These are phyloP conservation scores for Annulohypoxylon bovei DNA, from an alignment of 495 filamentous ascomycete genomes.

Conservation along the genomic window DNA sequence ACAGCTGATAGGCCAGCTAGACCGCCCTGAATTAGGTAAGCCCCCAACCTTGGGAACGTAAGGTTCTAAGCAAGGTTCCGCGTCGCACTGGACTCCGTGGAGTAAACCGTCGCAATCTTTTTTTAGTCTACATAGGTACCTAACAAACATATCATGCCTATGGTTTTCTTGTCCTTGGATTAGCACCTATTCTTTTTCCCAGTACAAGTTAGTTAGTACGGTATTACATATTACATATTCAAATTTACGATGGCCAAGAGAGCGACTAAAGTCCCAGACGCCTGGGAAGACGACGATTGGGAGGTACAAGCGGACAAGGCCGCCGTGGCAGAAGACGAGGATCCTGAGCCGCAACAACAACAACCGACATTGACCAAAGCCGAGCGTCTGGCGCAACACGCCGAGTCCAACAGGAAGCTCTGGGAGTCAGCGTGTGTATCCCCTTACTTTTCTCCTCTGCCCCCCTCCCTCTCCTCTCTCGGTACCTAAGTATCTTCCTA, in stretches of 20 bases:
- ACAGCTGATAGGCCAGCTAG: slow-evolving; percentile 5
- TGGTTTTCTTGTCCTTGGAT: neutral
- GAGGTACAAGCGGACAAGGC: slow-evolving; percentile 73
- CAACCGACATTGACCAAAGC: slow-evolving; percentile 66
- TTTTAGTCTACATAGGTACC: neutral
- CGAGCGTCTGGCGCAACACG: slow-evolving; percentile 81
- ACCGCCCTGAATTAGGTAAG: slow-evolving; percentile 24
- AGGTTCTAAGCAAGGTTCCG: neutral
- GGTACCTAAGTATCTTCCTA: neutral
- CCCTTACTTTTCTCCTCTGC: neutral
- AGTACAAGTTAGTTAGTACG: neutral
- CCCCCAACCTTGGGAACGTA: slow-evolving; percentile 10
- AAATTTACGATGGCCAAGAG: slow-evolving; percentile 62
- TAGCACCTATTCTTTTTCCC: neutral
- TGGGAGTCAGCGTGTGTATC: slow-evolving; percentile 86
- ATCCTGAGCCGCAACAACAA: slow-evolving; percentile 51
- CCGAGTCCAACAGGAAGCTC: slow-evolving; percentile 80
- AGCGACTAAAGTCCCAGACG: slow-evolving; percentile 69
- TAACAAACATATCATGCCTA: slow-evolving; percentile 13
- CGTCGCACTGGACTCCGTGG: slow-evolving; percentile 7
- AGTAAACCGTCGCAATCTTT: neutral
- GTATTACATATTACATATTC: neutral
- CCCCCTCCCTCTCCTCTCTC: neutral
- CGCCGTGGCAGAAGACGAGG: slow-evolving; percentile 46
- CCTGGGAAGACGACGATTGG: slow-evolving; percentile 91